Evolutionary conservation across 441 rosid genomes (phyloP), one percentile per base, ranked within the genome.

Genomic region (Mallotus repandus): DNA sequence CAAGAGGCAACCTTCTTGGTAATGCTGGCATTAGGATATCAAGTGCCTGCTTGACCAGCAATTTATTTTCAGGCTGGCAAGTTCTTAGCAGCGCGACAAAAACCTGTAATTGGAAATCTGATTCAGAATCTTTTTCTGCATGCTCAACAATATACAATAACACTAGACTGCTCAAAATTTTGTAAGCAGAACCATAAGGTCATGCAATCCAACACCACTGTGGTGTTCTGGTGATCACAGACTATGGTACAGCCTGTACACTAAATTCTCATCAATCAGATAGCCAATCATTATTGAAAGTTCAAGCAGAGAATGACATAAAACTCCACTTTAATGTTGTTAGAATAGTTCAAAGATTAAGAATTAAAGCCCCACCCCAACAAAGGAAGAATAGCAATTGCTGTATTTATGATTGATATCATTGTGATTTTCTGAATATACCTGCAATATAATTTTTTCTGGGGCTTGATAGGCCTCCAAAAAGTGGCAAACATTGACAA

Each of bases 381-480:
- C 62, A 59, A 32, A 29, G 1, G 18, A 54, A n/a, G 21, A 54
- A 16, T 5, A 54, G 32, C 5, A 5, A 10, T 13, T 3, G 5
- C 4, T 13, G 29, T 32, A 61, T 18, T 70, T 54, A 15, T n/a
- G 29, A 49, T 54, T 25, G 14, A 48, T 35, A 49, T 60, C 50
- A 49, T 72, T 57, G 54, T 70, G 32, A 72, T 25, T 10, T 60
- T 54, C 16, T 32, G 18, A 66, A 55, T 25, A 25, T 86, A 97
- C 99, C 99, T 97, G 99, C 73, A 97, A 97, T 75, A 97, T 94
- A 62, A 97, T 97, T 81, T 97, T 97, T 81, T 97, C 99, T 11
- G 99, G 99, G 75, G 98, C 98, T 85, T 97, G 98, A 84, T 94
- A 97, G 65, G 99, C 98, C 88, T 97, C 98, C 86, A 97, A 81